Evolutionary conservation across 139 green algal genomes (phyloP).

Genomic region (Chlamydomonas sphaeroides): DNA sequence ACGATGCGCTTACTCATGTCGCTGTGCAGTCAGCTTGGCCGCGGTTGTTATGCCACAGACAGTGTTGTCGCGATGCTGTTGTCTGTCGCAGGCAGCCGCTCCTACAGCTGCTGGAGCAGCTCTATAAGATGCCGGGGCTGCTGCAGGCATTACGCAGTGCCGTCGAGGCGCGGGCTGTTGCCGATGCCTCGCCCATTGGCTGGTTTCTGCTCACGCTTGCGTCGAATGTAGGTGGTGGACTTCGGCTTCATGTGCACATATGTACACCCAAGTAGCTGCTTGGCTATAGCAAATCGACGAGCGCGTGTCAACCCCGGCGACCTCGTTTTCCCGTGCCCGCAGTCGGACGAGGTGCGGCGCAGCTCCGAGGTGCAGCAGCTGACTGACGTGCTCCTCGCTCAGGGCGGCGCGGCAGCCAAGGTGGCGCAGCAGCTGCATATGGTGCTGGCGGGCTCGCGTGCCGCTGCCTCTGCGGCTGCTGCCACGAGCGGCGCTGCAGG

Average conservation of each 20-base stretch:
- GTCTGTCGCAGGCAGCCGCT: conserved; percentile 5
- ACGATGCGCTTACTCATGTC: not conserved
- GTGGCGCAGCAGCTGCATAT: conserved; percentile 40
- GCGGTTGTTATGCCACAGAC: not conserved
- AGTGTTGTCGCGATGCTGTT: not conserved
- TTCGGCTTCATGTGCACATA: too few relatives aligned
- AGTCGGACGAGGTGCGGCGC: conserved; percentile 31
- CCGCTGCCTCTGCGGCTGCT: not conserved
- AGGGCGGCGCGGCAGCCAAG: not conserved
- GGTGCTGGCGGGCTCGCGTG: conserved; percentile 36
- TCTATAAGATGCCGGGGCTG: conserved; percentile 34
- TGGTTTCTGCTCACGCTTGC: conserved; percentile 47
- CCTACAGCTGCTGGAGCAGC: conserved; percentile 20
- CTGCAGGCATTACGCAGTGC: conserved; percentile 9
- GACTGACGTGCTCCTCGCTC: conserved; percentile 2
- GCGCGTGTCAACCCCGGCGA: too few relatives aligned
- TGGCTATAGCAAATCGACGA: too few relatives aligned
- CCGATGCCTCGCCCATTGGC: conserved; percentile 32
- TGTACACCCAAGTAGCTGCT: not conserved
- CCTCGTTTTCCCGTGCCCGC: not conserved
- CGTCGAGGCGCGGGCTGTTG: not conserved
- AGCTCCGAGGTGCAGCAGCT: conserved; percentile 23
- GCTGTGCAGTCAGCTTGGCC: not conserved
- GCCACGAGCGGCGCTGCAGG: too few relatives aligned
- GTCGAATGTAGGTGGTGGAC: not conserved